Percentiles rank a stretch among this genome's conserved stretches.
These are phyloP conservation scores for Sapria himalayana DNA, from an alignment of 345 rosid genomes.

Conservation along the genomic window DNA sequence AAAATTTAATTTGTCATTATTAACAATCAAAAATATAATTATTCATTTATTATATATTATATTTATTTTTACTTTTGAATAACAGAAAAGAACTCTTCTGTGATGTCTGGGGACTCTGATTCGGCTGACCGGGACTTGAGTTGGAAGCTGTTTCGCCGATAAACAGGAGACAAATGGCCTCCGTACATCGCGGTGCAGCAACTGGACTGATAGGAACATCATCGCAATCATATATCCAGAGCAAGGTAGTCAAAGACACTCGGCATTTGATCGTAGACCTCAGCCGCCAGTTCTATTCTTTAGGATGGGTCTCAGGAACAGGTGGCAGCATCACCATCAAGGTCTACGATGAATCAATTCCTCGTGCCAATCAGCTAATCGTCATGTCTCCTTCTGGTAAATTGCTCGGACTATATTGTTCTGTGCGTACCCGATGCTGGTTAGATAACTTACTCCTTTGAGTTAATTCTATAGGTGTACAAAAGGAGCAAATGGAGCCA, in stretches of 20 bases:
- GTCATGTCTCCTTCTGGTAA: slow-evolving; percentile 94
- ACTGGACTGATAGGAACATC: slow-evolving; percentile 15
- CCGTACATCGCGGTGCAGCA: slow-evolving; percentile 2
- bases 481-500: slow-evolving; percentile 95
- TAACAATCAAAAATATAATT: too few species aligned
- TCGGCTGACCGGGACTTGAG: too few species aligned
- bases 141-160: too few species aligned
- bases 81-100: not conserved
- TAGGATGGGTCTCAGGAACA: slow-evolving; percentile 93
- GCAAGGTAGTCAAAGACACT: slow-evolving; percentile 43
- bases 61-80: not conserved
- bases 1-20: too few species aligned
- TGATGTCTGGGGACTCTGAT: too few species aligned
- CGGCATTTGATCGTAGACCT: slow-evolving; percentile 46
- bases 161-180: not conserved
- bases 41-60: too few species aligned
- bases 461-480: slow-evolving; percentile 40
- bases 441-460: not conserved
- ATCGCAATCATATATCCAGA: slow-evolving; percentile 50
- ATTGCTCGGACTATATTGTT: not conserved
- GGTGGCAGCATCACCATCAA: slow-evolving; percentile 85
- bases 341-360: slow-evolving; percentile 60
- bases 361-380: slow-evolving; percentile 54
- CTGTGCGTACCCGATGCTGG: not conserved
- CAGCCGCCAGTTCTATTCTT: slow-evolving; percentile 67